Evolutionary conservation across 768 basidiomycete genomes (phyloP).

Genomic region (Lepiota venenata): DNA sequence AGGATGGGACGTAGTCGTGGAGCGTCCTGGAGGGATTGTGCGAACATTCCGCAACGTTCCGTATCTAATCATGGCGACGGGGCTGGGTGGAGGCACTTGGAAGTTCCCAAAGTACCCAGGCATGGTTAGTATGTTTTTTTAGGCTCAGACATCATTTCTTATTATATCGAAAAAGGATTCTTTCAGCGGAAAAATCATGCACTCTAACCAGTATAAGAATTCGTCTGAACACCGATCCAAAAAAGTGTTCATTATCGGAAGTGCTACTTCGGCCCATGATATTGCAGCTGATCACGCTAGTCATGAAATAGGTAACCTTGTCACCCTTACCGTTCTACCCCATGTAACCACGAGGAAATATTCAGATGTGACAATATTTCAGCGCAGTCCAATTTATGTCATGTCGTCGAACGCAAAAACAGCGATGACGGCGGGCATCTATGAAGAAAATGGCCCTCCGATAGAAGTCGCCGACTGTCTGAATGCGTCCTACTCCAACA

Average conservation of each 20-base stretch:
- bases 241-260: conserved; percentile 62
- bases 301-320: conserved; percentile 26
- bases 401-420: conserved; percentile 28
- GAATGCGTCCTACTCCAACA: conserved; percentile 41
- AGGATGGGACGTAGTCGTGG: background rate
- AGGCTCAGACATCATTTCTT: background rate
- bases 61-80: conserved; percentile 56
- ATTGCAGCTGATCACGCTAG: conserved; percentile 32
- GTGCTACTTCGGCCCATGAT: conserved; percentile 48
- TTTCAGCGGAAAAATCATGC: conserved; percentile 47
- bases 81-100: conserved; percentile 44
- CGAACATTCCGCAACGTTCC: conserved; percentile 30
- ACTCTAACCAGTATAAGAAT: conserved; percentile 47
- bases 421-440: conserved; percentile 22
- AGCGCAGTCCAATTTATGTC: conserved; percentile 50
- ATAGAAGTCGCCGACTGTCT: conserved; percentile 48
- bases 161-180: conserved; percentile 10
- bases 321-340: conserved; percentile 27
- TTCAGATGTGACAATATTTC: conserved; percentile 42
- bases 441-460: conserved; percentile 44
- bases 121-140: background rate
- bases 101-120: conserved; percentile 33
- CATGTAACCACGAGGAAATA: conserved; percentile 25
- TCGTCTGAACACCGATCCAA: conserved; percentile 52
- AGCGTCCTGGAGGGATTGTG: background rate